phyloP scores from a whole-genome alignment of 371 early-diverging fungal species.

The Rhizopus delemar region DNA sequence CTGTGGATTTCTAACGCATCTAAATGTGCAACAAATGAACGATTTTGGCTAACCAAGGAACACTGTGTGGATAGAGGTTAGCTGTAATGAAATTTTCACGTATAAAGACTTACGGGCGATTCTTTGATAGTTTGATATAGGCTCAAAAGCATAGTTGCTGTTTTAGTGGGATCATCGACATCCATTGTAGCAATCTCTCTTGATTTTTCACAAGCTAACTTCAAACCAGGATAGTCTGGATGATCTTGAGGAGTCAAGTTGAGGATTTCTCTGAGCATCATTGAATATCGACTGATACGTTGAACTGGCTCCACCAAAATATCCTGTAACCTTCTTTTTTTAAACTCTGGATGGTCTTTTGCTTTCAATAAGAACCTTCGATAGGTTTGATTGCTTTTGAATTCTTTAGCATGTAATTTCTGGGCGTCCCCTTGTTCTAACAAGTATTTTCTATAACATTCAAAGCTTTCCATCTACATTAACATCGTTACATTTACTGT shows the following conservation, averaged over 20 bases:
- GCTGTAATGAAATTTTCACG: background rate
- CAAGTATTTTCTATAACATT: slow-evolving; percentile 50
- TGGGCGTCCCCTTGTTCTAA: slow-evolving; percentile 41
- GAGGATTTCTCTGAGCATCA: slow-evolving; percentile 49
- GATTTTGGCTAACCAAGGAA: slow-evolving; percentile 43
- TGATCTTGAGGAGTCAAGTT: slow-evolving; percentile 37
- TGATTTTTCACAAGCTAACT: slow-evolving; percentile 34
- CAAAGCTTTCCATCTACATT: slow-evolving; percentile 41
- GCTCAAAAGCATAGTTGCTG: slow-evolving; percentile 36
- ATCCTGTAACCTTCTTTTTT: slow-evolving; percentile 35
- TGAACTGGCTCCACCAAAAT: slow-evolving; percentile 48
- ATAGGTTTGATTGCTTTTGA: slow-evolving; percentile 38
- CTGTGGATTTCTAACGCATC: slow-evolving; percentile 48
- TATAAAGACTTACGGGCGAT: slow-evolving; percentile 25
- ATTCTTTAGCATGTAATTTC: slow-evolving; percentile 35
- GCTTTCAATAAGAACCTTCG: slow-evolving; percentile 33
- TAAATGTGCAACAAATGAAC: slow-evolving; percentile 40
- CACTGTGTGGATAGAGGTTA: slow-evolving; percentile 20
- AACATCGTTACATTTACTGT: background rate
- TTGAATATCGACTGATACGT: slow-evolving; percentile 45
- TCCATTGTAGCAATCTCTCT: slow-evolving; percentile 45
- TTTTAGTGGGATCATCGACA: slow-evolving; percentile 46
- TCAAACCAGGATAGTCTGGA: slow-evolving; percentile 36
- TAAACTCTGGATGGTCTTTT: slow-evolving; percentile 37
- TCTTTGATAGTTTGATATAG: slow-evolving; percentile 35